These are phyloP conservation scores for Gossypium mustelinum DNA, from an alignment of 345 rosid species.

Conservation along the genomic window DNA sequence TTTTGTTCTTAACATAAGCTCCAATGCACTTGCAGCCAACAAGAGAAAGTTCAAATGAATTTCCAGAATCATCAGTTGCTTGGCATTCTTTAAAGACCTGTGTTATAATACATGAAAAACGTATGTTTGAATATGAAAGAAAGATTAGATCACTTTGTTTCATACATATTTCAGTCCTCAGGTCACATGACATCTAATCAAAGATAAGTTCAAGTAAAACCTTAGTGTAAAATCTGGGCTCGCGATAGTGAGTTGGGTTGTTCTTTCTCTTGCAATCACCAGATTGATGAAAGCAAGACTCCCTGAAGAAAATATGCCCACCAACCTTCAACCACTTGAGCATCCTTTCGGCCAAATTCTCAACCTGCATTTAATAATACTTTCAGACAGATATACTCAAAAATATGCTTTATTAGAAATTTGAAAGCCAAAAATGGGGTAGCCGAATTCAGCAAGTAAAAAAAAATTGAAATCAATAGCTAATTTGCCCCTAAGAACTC, in stretches of 20 bases:
- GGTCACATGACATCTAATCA: neutral
- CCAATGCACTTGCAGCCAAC: constrained; percentile 89
- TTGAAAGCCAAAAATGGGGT: neutral
- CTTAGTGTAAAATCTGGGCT: constrained; percentile 95
- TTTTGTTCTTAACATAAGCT: constrained; percentile 93
- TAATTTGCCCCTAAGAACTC: too few species aligned
- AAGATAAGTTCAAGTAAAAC: constrained; percentile 28
- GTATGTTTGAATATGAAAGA: neutral
- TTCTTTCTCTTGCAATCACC: constrained; percentile 81
- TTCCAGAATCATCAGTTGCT: constrained; percentile 47
- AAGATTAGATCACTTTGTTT: neutral
- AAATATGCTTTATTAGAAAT: neutral
- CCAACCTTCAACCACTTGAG: constrained; percentile 86
- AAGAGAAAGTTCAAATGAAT: constrained; percentile 76
- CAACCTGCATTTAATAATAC: constrained; percentile 45
- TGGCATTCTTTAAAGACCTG: constrained; percentile 88
- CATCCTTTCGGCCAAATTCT: constrained; percentile 73
- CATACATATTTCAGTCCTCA: neutral
- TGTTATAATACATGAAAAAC: constrained; percentile 5
- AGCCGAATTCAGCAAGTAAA: neutral
- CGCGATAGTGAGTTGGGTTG: constrained; percentile 97
- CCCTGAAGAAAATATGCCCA: constrained; percentile 86
- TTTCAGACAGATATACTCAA: neutral
- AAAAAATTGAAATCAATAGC: too few species aligned
- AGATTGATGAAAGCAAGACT: constrained; percentile 97